Evolutionary conservation across 495 filamentous ascomycete species (phyloP).

Genomic region (Aspergillus asperescens): DNA sequence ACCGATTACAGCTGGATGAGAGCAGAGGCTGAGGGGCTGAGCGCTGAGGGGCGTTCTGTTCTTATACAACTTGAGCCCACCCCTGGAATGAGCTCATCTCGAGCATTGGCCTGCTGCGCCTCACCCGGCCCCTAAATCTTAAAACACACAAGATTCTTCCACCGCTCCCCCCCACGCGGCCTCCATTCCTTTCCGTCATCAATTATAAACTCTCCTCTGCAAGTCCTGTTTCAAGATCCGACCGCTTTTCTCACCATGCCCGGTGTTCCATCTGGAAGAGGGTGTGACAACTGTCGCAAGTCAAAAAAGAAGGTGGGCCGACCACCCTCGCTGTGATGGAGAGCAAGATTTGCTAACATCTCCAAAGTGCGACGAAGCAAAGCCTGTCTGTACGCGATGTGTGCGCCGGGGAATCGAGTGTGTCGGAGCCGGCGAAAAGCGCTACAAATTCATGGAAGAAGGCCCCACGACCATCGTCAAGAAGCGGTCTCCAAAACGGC

Average conservation of each 20-base stretch:
- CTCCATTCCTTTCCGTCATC: neutral
- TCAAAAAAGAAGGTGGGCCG: slow-evolving; percentile 49
- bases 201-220: too few relatives aligned
- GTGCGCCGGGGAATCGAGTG: slow-evolving; percentile 40
- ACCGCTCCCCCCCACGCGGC: too few relatives aligned
- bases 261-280: slow-evolving; percentile 44
- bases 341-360: neutral
- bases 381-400: slow-evolving; percentile 43
- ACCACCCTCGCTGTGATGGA: neutral
- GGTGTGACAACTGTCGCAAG: slow-evolving; percentile 47
- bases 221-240: too few relatives aligned
- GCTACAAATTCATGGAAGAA: slow-evolving; percentile 46
- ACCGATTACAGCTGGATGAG: too few relatives aligned
- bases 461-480: neutral
- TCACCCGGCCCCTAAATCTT: too few relatives aligned
- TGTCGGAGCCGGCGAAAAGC: slow-evolving; percentile 41
- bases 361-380: slow-evolving; percentile 38
- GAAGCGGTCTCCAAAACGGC: slow-evolving; percentile 6
- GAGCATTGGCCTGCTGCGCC: neutral
- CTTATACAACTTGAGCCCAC: too few relatives aligned
- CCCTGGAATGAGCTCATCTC: too few relatives aligned
- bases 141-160: too few relatives aligned
- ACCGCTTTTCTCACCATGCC: slow-evolving; percentile 38
- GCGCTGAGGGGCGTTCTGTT: too few relatives aligned
- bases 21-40: too few relatives aligned